phyloP scores from a whole-genome alignment of 257 asterid genomes.

The Nicotiana obtusifolia region DNA sequence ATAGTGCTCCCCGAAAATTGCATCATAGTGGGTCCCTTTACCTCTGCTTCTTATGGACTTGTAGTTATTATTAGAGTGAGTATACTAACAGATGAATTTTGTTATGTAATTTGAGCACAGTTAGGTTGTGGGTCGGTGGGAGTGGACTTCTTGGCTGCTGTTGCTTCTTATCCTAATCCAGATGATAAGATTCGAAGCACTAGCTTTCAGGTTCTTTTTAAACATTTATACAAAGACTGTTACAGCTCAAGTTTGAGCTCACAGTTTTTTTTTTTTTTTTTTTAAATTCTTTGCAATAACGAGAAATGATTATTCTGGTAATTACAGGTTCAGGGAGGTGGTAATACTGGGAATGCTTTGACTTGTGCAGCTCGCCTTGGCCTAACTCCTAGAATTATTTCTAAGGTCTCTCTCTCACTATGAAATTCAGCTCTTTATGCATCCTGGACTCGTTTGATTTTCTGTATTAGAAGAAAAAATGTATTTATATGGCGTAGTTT shows the following conservation, averaged over 20 bases:
- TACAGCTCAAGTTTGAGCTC: background rate
- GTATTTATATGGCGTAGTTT: too few relatives aligned
- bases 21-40: constrained; percentile 39
- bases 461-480: background rate
- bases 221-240: background rate
- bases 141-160: constrained; percentile 75
- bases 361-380: constrained; percentile 93
- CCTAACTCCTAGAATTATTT: constrained; percentile 64
- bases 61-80: background rate
- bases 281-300: background rate
- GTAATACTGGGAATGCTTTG: constrained; percentile 88
- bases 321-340: constrained; percentile 82
- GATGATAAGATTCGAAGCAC: constrained; percentile 90
- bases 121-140: constrained; percentile 62
- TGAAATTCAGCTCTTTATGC: background rate
- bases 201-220: constrained; percentile 48
- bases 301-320: background rate
- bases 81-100: constrained; percentile 1
- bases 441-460: background rate
- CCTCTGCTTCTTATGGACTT: background rate
- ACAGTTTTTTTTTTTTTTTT: too few relatives aligned
- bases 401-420: constrained; percentile 50
- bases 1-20: constrained; percentile 40
- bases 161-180: constrained; percentile 87
- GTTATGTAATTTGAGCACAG: constrained; percentile 31